Base-by-base conservation (phyloP, 2,329 filamentous ascomycete species). In the Fonsecaea nubica region DNA sequence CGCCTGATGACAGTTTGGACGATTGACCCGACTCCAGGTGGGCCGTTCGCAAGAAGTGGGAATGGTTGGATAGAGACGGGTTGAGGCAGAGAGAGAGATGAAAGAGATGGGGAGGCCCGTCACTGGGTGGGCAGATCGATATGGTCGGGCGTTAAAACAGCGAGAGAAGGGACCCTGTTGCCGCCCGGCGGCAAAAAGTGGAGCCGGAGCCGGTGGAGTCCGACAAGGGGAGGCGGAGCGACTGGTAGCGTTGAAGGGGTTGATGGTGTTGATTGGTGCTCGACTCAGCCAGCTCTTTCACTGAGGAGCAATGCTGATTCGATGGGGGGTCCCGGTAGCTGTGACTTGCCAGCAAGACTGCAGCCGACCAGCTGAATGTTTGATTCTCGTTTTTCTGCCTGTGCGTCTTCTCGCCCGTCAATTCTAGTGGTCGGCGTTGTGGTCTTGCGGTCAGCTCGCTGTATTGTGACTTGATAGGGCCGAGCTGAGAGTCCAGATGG, bases 101-200 rank as follows among this genome's bases (percentile, higher is more conserved):
- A 52, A 58, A 52, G 21, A 48, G 58, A 62, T 42, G 38, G 64
- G 61, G 50, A 53, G 60, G 60, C 53, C 60, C 59, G 62, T 61
- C 58, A 60, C 55, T 58, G 62, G 45, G 25, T n/a, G 21, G 56
- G 15, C n/a, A 58, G 50, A 25, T 30, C 40, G 54, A 52, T 35
- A 32, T 33, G 8, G 58, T 33, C 59, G 58, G 58, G 62, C 69
- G 62, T 71, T 67, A 69, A 66, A 69, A 55, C 66, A 62, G 69
- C 66, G 54, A 62, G 62, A 9, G 30, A 53, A 50, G n/a, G 56
- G 32, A 40, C 35, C 48, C 54, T 67, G 25, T 69, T 69, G 66
- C 65, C 64, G 66, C 67, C 64, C 55, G 58, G 66, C 64, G 64
- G 69, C 66, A 50, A 69, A 67, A 65, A 61, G 61, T 58, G 58